A percentile compares a stretch with the other conserved stretches of the same genome.
Conservation (phyloP, 352 stramenopile genomes). For the Phytophthora chlamydospora region DNA sequence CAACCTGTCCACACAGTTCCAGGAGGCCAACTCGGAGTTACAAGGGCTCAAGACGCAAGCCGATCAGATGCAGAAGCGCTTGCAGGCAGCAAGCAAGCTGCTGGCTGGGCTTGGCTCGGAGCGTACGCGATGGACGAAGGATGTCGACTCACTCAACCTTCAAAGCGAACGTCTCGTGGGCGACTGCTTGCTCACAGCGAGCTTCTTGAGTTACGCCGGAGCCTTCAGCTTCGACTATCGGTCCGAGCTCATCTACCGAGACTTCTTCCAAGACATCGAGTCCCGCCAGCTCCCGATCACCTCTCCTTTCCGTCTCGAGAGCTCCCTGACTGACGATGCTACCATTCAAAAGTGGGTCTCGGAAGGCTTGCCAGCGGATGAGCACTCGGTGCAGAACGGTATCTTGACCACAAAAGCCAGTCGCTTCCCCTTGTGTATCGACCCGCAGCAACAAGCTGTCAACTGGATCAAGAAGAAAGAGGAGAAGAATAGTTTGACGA, state of each 20-base stretch:
- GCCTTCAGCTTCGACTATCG: conserved; percentile 93
- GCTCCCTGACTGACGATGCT: conserved; percentile 92
- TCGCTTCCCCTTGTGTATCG: conserved; percentile 95
- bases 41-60: conserved; percentile 92
- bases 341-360: conserved; percentile 95
- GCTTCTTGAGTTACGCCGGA: conserved; percentile 91
- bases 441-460: conserved; percentile 96
- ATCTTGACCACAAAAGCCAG: conserved; percentile 95
- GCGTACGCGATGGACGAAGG: conserved; percentile 91
- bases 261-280: conserved; percentile 89
- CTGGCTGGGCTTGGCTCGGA: conserved; percentile 93
- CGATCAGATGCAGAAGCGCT: conserved; percentile 95
- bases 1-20: conserved; percentile 91
- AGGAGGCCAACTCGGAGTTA: conserved; percentile 92
- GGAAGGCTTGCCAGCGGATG: conserved; percentile 93
- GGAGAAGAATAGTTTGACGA: conserved; percentile 91
- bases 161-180: conserved; percentile 89
- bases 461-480: conserved; percentile 97
- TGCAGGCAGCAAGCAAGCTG: conserved; percentile 93
- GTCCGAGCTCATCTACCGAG: conserved; percentile 88
- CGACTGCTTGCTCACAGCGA: conserved; percentile 91
- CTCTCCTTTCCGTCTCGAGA: conserved; percentile 88
- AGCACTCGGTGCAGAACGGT: conserved; percentile 96
- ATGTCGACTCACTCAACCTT: conserved; percentile 88
- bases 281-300: conserved; percentile 84